These are phyloP conservation scores for Talaromyces albobiverticillius DNA, from an alignment of 2,329 filamentous ascomycete species.

Conservation along the genomic window DNA sequence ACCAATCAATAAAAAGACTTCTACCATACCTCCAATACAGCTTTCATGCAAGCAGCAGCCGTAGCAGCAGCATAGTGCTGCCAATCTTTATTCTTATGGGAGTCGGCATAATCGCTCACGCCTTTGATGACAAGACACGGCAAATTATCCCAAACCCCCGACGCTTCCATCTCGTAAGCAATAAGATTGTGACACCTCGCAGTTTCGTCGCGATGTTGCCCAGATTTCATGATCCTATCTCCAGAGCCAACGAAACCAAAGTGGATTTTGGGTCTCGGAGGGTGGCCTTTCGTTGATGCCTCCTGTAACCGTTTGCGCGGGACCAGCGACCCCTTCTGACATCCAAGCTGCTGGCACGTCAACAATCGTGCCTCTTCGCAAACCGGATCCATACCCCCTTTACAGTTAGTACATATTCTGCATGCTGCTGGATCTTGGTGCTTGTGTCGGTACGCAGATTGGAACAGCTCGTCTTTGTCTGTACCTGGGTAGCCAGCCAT, in stretches of 20 bases:
- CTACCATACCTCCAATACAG: constrained; percentile 14
- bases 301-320: constrained; percentile 10
- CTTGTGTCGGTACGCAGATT: constrained; percentile 21
- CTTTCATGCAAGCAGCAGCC: constrained; percentile 24
- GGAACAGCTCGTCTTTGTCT: constrained; percentile 20
- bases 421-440: constrained; percentile 17
- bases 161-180: constrained; percentile 24
- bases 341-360: constrained; percentile 17
- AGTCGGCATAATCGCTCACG: constrained; percentile 21
- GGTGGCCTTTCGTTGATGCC: neutral
- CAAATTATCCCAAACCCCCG: constrained; percentile 19
- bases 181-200: constrained; percentile 19
- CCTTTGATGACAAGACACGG: constrained; percentile 22
- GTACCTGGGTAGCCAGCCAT: constrained; percentile 16
- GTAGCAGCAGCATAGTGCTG: constrained; percentile 27
- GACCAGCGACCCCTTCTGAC: constrained; percentile 15
- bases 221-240: constrained; percentile 42
- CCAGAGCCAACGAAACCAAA: constrained; percentile 40
- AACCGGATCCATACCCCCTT: neutral
- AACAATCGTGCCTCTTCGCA: constrained; percentile 5
- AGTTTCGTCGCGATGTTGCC: constrained; percentile 33
- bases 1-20: no score
- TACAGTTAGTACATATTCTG: constrained; percentile 3
- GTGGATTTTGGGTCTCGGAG: constrained; percentile 26
- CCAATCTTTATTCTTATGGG: constrained; percentile 30